Conservation (phyloP, 1,139 yeast species). For the Sugiyamaella sp. region DNA sequence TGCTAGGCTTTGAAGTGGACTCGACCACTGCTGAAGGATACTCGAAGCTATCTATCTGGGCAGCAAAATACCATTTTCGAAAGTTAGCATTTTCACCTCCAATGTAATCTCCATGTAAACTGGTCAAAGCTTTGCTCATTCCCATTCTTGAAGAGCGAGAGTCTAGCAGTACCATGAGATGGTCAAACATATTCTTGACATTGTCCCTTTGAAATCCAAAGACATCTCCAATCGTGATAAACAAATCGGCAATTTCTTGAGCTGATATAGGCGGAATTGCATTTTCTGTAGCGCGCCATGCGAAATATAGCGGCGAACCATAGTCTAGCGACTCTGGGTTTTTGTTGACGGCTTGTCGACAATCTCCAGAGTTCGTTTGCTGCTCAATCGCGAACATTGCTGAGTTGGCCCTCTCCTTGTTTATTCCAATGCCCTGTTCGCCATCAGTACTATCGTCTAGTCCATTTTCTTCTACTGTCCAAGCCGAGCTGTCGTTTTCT, state of each 20-base stretch:
- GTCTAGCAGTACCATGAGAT: constrained; percentile 73
- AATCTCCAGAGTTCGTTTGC: constrained; percentile 4
- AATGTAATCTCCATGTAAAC: constrained; percentile 76
- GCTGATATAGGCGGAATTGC: constrained; percentile 46
- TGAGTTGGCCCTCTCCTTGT: constrained; percentile 2
- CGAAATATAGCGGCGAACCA: constrained; percentile 9
- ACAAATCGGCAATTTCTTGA: constrained; percentile 62
- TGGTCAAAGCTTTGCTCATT: constrained; percentile 66
- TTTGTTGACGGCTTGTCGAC: constrained; percentile 2
- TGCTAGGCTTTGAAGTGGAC: neutral
- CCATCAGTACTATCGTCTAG: constrained; percentile 5
- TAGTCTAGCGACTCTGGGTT: neutral
- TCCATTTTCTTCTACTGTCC: constrained; percentile 14
- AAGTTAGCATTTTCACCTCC: constrained; percentile 71
- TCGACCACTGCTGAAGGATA: neutral
- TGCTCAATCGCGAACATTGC: constrained; percentile 5
- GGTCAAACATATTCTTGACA: constrained; percentile 75
- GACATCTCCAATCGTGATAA: constrained; percentile 60
- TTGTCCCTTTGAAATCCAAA: constrained; percentile 80
- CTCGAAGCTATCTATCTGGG: constrained; percentile 52
- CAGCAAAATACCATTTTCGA: constrained; percentile 72
- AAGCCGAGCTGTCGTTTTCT: constrained; percentile 3
- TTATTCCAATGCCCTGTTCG: neutral
- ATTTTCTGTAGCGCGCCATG: constrained; percentile 12
- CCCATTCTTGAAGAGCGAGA: constrained; percentile 77